These are phyloP conservation scores for Pseudisothecium myosuroides DNA, from an alignment of 225 moss, liverwort and hornwort genomes.

Conservation along the genomic window DNA sequence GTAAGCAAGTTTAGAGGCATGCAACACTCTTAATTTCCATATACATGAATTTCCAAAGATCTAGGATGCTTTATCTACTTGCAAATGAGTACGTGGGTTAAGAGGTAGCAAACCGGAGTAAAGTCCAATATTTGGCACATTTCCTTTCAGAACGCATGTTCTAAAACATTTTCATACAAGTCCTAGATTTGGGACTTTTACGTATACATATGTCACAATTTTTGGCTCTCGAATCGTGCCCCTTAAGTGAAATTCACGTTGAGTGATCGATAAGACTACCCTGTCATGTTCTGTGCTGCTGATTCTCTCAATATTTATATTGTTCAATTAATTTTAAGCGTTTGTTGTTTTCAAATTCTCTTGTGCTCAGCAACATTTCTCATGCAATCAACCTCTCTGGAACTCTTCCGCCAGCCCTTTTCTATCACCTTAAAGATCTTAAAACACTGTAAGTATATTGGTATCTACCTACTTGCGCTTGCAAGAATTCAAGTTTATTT, in stretches of 20 bases:
- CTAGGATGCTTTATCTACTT: background rate
- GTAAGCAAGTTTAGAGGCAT: background rate
- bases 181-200: background rate
- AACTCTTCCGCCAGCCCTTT: background rate
- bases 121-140: background rate
- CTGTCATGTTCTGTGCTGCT: background rate
- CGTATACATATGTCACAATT: background rate
- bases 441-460: background rate
- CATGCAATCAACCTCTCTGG: background rate
- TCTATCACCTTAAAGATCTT: rapidly evolving
- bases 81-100: background rate
- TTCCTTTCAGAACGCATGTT: no score
- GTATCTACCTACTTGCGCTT: no score
- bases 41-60: background rate
- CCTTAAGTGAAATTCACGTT: rapidly evolving
- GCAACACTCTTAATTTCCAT: no score
- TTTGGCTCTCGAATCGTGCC: background rate
- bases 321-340: background rate
- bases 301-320: background rate
- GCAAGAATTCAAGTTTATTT: background rate
- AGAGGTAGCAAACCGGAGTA: background rate
- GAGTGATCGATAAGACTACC: background rate
- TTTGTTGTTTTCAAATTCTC: background rate
- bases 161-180: background rate
- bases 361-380: rapidly evolving